A percentile compares a stretch with the other conserved stretches of the same genome.
Conservation (phyloP, 768 basidiomycete genomes). For the Panellus pusillus region DNA sequence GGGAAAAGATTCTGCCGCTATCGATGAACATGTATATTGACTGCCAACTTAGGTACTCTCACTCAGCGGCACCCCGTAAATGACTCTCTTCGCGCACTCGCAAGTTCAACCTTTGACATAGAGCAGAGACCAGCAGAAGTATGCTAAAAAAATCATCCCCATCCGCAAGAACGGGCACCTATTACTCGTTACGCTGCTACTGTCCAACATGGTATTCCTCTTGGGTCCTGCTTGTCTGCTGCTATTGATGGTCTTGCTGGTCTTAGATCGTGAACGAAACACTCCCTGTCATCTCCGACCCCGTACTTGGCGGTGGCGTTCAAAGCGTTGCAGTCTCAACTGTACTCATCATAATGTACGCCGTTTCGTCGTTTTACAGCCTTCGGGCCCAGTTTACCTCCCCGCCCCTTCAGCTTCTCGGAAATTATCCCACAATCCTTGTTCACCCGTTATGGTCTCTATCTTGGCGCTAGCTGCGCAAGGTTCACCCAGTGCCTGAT, state of each 20-base stretch:
- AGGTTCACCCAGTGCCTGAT: slow-evolving; percentile 66
- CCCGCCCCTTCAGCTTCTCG: neutral
- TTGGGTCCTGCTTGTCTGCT: no score
- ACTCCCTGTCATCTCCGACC: slow-evolving; percentile 82
- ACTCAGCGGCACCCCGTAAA: slow-evolving; percentile 81
- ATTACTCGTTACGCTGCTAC: slow-evolving; percentile 79
- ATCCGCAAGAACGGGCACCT: slow-evolving; percentile 83
- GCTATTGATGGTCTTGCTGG: no score
- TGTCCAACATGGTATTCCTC: slow-evolving; percentile 69
- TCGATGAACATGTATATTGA: no score
- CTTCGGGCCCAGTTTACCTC: slow-evolving; percentile 5
- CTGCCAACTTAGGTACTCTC: slow-evolving; percentile 45
- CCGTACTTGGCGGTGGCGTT: slow-evolving; percentile 76
- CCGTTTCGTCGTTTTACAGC: slow-evolving; percentile 27
- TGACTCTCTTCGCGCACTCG: slow-evolving; percentile 3
- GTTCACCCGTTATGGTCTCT: slow-evolving; percentile 69
- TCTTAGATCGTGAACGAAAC: slow-evolving; percentile 29
- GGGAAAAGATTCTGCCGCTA: no score
- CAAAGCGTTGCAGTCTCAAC: slow-evolving; percentile 81
- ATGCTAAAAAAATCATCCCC: slow-evolving; percentile 83
- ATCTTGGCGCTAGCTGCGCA: slow-evolving; percentile 85
- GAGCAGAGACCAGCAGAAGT: slow-evolving; percentile 68
- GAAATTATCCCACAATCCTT: no score
- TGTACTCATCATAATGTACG: slow-evolving; percentile 84
- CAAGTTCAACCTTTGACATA: neutral